These are phyloP conservation scores for Metschnikowia amazonensis DNA, from an alignment of 805 yeast species.

Conservation along the genomic window DNA sequence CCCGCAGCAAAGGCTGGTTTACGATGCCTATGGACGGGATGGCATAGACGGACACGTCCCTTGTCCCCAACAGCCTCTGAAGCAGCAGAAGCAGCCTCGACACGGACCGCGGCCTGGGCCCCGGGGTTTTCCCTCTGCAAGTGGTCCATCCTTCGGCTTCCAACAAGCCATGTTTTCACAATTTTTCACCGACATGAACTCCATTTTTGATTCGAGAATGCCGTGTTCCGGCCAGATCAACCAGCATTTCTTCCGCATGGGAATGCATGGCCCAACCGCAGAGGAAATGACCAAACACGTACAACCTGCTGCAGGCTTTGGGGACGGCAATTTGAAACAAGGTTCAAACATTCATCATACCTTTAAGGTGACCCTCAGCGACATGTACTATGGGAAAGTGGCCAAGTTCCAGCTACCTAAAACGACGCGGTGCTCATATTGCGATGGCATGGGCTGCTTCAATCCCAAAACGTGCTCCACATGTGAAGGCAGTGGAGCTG, in stretches of 20 bases:
- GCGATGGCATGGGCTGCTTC: constrained; percentile 52
- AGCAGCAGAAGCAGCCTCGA: constrained; percentile 3
- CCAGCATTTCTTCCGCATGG: constrained; percentile 9
- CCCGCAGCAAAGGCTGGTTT: constrained; percentile 40
- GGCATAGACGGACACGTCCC: constrained; percentile 34
- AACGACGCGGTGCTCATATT: constrained; percentile 44
- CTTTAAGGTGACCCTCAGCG: constrained; percentile 49
- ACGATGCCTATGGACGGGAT: constrained; percentile 51
- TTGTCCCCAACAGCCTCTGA: constrained; percentile 3
- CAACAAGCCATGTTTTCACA: constrained; percentile 29
- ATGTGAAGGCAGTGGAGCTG: constrained; percentile 44
- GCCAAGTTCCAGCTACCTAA: constrained; percentile 53
- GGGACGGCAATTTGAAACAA: constrained; percentile 2
- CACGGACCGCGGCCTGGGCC: neutral
- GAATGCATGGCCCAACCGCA: neutral
- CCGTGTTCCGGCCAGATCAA: constrained; percentile 3
- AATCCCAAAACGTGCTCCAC: constrained; percentile 33
- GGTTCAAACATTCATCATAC: constrained; percentile 50
- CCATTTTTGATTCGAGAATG: constrained; percentile 19
- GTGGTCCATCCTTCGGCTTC: constrained; percentile 10
- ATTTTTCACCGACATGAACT: constrained; percentile 33
- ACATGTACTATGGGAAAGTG: constrained; percentile 55
- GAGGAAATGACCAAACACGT: constrained; percentile 6
- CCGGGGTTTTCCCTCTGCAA: neutral
- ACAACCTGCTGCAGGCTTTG: constrained; percentile 11